Base-by-base conservation (phyloP, 2,329 filamentous ascomycete species). In the Pestalotiopsis sp. region DNA sequence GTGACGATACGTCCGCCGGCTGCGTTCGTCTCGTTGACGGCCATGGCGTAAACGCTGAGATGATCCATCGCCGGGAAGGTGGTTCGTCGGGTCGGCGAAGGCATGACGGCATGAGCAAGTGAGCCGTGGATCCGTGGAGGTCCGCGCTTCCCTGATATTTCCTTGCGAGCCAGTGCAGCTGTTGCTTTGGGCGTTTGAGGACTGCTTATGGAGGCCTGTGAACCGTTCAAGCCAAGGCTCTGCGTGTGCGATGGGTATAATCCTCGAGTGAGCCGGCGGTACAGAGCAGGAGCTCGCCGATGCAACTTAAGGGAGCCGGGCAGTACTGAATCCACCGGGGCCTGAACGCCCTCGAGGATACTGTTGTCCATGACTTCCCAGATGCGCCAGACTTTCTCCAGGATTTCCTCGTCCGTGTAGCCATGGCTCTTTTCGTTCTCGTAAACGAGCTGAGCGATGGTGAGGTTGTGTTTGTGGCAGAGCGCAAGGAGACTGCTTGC, bases 311-410 rank as follows among this genome's bases (percentile, higher is more conserved):
- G 77, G 1, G 83, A 85, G 0, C 83, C 83, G 0, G 83, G 83
- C 3, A 85, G 73, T 1, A 74, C 79, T 0, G 80, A 71, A 62
- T 83, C 79, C 0, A 78, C 67, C 0, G 82, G 80, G 1, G 83
- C 82, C 68, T 83, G 81, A 2, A 85, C 83, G 59, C 82, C 82
- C 67, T 85, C 82, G 0, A 83, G 76, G 65, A 85, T 85, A 65
- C 83, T 85, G 20, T 81, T 78, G 65, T 85, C 83, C 83, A 85
- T 85, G 62, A 85, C 83, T 39, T 84, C 77, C 83, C 83, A 85
- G 66, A 85, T 85, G 40, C 80, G 79, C 68, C 82, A 80, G 11
- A 85, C 65, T 72, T 84, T 85, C n/a, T 79, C 73, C 65, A 79
- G 78, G 56, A 85, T 84, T 20, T 85, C 82, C 10, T 84, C 82